Base-by-base conservation (phyloP, 306 rosid species). In the Boehmeria nivea region DNA sequence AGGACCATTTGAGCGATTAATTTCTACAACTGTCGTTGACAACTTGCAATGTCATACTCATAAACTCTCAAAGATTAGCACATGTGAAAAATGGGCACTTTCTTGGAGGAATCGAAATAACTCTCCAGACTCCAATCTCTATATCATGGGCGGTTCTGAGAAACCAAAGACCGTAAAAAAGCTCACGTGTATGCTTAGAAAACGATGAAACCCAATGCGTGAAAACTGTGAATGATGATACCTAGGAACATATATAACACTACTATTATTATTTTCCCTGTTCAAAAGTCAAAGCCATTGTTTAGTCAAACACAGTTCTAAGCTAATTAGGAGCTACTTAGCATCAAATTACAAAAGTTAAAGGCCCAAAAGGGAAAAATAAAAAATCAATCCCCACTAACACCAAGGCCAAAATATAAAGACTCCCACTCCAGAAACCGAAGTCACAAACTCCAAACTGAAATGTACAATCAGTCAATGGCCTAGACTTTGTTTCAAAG, bases 141-240 rank as follows among this genome's bases (percentile, higher is more conserved):
- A n/a, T n/a, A n/a, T n/a, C n/a, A n/a, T n/a, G n/a, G n/a, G n/a
- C n/a, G n/a, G n/a, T n/a, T n/a, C n/a, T n/a, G n/a, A n/a, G n/a
- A n/a, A n/a, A n/a, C n/a, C n/a, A n/a, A n/a, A n/a, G n/a, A n/a
- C n/a, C n/a, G n/a, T 16, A 16, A 21, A 33, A n/a, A 59, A 21
- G 40, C 8, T 61, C 78, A 76, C 81, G 67, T 69, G 84, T 59
- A 23, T 36, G 23, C 48, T 43, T 15, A 34, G 4, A 51, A 49
- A 31, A 40, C 60, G 66, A 62, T 23, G 66, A 15, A 27, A 8
- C 46, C 69, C 39, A 57, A 69, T n/a, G n/a, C n/a, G n/a, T n/a
- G n/a, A n/a, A n/a, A n/a, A n/a, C n/a, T n/a, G n/a, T n/a, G n/a
- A 37, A 52, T 24, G 47, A 34, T 38, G 34, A 12, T 15, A 20